These are phyloP conservation scores for Trametes cingulata DNA, from an alignment of 768 basidiomycete species.

Conservation along the genomic window DNA sequence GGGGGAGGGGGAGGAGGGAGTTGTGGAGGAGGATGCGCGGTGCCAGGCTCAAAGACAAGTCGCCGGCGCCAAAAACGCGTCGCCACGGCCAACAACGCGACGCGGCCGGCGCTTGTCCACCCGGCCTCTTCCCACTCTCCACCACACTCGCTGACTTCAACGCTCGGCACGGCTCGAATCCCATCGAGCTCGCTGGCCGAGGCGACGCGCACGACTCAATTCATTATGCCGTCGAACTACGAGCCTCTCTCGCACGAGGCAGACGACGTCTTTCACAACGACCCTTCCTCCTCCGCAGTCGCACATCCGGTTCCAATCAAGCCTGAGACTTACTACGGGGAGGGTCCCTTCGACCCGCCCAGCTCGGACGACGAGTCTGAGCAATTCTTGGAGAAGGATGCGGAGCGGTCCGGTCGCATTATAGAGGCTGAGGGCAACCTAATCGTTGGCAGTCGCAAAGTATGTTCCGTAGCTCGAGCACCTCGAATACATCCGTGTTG, in stretches of 20 bases:
- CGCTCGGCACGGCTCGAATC: background rate
- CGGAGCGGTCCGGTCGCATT: constrained; percentile 31
- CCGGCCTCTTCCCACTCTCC: constrained; percentile 3
- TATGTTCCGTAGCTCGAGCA: constrained; percentile 18
- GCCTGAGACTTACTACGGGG: constrained; percentile 60
- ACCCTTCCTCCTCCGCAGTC: constrained; percentile 2
- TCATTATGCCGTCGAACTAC: constrained; percentile 3
- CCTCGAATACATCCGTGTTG: constrained; percentile 7
- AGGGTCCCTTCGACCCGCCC: constrained; percentile 75
- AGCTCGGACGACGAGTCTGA: constrained; percentile 77
- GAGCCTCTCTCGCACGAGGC: constrained; percentile 15
- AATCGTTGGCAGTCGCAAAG: constrained; percentile 40
- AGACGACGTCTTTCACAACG: constrained; percentile 8
- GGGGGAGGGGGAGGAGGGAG: constrained; percentile 5
- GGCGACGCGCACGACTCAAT: background rate
- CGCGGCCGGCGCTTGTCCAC: constrained; percentile 5
- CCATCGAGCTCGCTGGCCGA: background rate
- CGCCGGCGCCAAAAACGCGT: constrained; percentile 19
- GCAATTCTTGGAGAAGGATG: constrained; percentile 50
- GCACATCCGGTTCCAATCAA: constrained; percentile 10
- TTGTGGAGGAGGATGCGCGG: background rate
- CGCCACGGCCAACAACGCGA: constrained; percentile 21
- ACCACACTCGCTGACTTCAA: background rate
- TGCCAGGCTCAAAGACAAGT: constrained; percentile 4
- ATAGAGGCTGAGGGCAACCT: constrained; percentile 34